A percentile compares a stretch with the other conserved stretches of the same genome.
Conservation (phyloP, 192 early-diverging fungal species). For the Podila epicladia region DNA sequence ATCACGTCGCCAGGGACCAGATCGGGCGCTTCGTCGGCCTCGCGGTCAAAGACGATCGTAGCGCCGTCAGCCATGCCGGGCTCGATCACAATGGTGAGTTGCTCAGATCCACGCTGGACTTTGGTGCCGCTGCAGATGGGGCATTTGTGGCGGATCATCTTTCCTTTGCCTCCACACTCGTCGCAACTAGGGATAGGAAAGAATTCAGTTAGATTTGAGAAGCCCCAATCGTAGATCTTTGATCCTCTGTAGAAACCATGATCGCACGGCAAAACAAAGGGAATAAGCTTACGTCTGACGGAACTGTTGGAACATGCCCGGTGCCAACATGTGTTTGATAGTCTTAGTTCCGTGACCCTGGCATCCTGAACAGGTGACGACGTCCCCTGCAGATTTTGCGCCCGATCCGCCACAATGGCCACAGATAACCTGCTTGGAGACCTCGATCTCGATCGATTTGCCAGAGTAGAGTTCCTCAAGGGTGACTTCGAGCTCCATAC, state of each 20-base stretch:
- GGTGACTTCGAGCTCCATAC: constrained; percentile 83
- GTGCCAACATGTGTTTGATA: constrained; percentile 86
- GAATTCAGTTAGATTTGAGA: not conserved
- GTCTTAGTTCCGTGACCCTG: constrained; percentile 83
- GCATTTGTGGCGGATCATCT: constrained; percentile 83
- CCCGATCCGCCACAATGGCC: constrained; percentile 93
- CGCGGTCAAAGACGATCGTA: constrained; percentile 78
- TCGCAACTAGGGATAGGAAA: constrained; percentile 69
- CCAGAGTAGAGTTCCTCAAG: constrained; percentile 94
- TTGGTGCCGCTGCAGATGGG: constrained; percentile 86
- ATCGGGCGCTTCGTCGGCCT: constrained; percentile 93
- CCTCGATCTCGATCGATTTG: constrained; percentile 85
- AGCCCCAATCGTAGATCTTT: no score
- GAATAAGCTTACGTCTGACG: constrained; percentile 69
- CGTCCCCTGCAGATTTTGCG: constrained; percentile 84
- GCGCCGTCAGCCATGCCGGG: constrained; percentile 82
- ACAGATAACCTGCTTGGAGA: constrained; percentile 95
- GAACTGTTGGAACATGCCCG: constrained; percentile 96
- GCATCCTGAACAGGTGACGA: constrained; percentile 84
- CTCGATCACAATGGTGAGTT: constrained; percentile 82
- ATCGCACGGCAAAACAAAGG: not conserved
- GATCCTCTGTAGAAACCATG: no score
- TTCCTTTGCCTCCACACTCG: constrained; percentile 90
- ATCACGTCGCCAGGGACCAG: constrained; percentile 86
- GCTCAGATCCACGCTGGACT: constrained; percentile 84